These are phyloP conservation scores for Neurospora sp. DNA, from an alignment of 495 filamentous ascomycete genomes.

Conservation along the genomic window DNA sequence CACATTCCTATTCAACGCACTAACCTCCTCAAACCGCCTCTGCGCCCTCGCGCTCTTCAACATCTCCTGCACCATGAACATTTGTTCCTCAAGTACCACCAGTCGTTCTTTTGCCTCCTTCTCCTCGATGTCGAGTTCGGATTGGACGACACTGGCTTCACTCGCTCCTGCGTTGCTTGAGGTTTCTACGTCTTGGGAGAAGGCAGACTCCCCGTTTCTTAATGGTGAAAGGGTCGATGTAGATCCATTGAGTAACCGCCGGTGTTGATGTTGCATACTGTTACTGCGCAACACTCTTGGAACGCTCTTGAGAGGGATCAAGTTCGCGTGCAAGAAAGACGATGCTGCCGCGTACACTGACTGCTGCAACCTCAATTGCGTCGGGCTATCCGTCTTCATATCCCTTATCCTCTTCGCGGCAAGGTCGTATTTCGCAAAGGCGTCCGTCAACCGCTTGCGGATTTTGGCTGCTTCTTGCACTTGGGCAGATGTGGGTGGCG, in stretches of 20 bases:
- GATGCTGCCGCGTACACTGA: conserved; percentile 75
- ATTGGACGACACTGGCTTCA: conserved; percentile 53
- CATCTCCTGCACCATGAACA: conserved; percentile 86
- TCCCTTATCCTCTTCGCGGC: conserved; percentile 77
- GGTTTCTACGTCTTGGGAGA: conserved; percentile 43
- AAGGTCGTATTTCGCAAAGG: conserved; percentile 81
- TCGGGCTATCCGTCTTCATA: conserved; percentile 57
- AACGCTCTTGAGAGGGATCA: conserved; percentile 81
- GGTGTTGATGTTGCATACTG: conserved; percentile 31
- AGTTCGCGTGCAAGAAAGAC: conserved; percentile 80
- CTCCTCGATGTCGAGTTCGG: conserved; percentile 73
- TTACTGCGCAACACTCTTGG: conserved; percentile 68
- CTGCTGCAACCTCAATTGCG: conserved; percentile 70
- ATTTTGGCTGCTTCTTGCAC: conserved; percentile 84
- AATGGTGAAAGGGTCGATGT: conserved; percentile 22
- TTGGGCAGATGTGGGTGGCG: conserved; percentile 52
- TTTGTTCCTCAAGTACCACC: conserved; percentile 90
- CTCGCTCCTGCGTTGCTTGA: conserved; percentile 43
- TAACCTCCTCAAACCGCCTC: conserved; percentile 83
- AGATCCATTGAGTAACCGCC: conserved; percentile 25
- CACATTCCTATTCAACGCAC: conserved; percentile 65
- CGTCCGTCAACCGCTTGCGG: conserved; percentile 81
- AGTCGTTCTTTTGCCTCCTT: conserved; percentile 74
- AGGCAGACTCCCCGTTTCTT: conserved; percentile 34
- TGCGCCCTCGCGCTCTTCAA: conserved; percentile 69